phyloP scores from a whole-genome alignment of 257 asterid species.

The Salvia splendens region DNA sequence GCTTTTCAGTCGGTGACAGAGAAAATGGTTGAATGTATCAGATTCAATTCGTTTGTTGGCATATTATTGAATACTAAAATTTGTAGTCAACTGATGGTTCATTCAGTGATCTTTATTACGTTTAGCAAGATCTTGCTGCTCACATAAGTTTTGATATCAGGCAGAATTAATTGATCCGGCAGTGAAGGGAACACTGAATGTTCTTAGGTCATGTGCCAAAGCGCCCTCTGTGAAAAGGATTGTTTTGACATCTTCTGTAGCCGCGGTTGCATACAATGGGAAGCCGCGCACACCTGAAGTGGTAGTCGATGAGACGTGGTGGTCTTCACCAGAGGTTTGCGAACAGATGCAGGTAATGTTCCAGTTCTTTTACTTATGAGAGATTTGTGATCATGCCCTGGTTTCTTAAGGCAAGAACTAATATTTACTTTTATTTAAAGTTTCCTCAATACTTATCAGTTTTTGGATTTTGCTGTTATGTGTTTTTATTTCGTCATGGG shows the following conservation, averaged over 20 bases:
- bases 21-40: not conserved
- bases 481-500: not conserved
- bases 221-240: slow-evolving; percentile 58
- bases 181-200: slow-evolving; percentile 77
- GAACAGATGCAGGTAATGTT: slow-evolving; percentile 42
- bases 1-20: not conserved
- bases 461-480: not conserved
- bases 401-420: not conserved
- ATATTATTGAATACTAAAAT: not conserved
- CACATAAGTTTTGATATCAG: slow-evolving; percentile 45
- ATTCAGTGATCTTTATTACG: slow-evolving; percentile 10
- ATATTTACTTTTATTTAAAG: slow-evolving; percentile 7
- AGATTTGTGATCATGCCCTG: not conserved
- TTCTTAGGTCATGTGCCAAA: slow-evolving; percentile 73
- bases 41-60: no score
- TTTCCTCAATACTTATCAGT: not conserved
- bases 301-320: slow-evolving; percentile 69
- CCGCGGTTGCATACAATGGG: slow-evolving; percentile 66
- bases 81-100: slow-evolving; percentile 14
- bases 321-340: slow-evolving; percentile 61
- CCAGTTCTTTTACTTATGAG: not conserved
- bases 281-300: slow-evolving; percentile 67
- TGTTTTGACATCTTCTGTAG: slow-evolving; percentile 76
- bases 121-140: slow-evolving; percentile 24
- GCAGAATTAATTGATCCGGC: slow-evolving; percentile 82